phyloP scores from a whole-genome alignment of 2,329 filamentous ascomycete genomes.

The Ustulina deusta region DNA sequence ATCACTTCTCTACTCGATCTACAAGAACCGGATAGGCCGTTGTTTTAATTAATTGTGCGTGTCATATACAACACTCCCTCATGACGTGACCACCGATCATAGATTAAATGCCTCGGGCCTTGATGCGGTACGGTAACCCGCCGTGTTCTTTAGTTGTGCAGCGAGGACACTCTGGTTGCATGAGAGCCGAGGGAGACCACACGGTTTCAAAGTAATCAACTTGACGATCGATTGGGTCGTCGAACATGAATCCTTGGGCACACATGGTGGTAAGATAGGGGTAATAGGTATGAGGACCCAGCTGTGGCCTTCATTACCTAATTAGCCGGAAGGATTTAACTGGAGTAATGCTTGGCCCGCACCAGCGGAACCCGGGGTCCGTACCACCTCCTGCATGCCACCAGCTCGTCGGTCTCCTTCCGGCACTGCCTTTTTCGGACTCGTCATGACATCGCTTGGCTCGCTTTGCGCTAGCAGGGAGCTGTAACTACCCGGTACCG shows the following conservation, averaged over 20 bases:
- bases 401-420: conserved; percentile 26
- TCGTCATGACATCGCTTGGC: not conserved
- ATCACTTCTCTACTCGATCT: not conserved
- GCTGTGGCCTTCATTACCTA: conserved; percentile 1
- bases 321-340: conserved; percentile 30
- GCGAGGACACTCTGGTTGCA: not conserved
- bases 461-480: conserved; percentile 13
- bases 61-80: not conserved
- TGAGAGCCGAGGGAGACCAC: not conserved
- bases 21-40: not conserved
- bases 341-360: conserved; percentile 19
- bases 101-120: conserved; percentile 1
- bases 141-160: not conserved
- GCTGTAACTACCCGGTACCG: conserved; percentile 6
- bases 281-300: conserved; percentile 18
- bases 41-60: not conserved
- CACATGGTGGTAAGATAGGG: conserved; percentile 5
- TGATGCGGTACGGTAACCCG: not conserved
- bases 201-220: conserved; percentile 9
- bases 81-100: not conserved
- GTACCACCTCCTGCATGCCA: conserved; percentile 24
- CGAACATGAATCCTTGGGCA: not conserved
- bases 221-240: not conserved
- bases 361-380: conserved; percentile 32
- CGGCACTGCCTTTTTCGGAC: conserved; percentile 36